A percentile compares a stretch with the other conserved stretches of the same genome.
phyloP scores from a whole-genome alignment of 108 stramenopile species.

The Nitzschia putrida region DNA sequence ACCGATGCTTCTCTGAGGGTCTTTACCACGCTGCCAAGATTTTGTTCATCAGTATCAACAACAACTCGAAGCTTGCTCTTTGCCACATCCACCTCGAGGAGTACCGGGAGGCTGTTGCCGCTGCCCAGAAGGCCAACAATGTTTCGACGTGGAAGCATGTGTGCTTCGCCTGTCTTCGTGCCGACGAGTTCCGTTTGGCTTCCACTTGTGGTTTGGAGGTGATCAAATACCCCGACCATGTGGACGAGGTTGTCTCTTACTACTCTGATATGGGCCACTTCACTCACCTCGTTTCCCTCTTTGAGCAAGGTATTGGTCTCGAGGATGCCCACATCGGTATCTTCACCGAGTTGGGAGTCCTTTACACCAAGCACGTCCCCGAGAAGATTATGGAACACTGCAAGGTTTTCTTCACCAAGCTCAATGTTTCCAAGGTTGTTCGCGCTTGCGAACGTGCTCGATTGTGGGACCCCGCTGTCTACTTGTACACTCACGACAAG shows the following conservation, averaged over 20 bases:
- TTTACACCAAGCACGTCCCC: slow-evolving; percentile 99
- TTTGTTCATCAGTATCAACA: slow-evolving; percentile 97
- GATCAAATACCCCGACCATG: slow-evolving; percentile 98
- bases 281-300: slow-evolving; percentile 93
- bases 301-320: slow-evolving; percentile 98
- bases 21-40: slow-evolving; percentile 97
- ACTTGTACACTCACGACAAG: slow-evolving; percentile 96
- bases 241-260: slow-evolving; percentile 97
- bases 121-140: slow-evolving; percentile 97
- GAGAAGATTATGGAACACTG: slow-evolving; percentile 99
- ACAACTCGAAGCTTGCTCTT: slow-evolving; percentile 99
- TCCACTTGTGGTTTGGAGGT: slow-evolving; percentile 96
- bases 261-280: slow-evolving; percentile 97
- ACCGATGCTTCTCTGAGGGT: slow-evolving; percentile 95
- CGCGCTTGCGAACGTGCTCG: slow-evolving; percentile 97
- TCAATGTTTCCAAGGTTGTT: slow-evolving; percentile 98
- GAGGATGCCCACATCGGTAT: slow-evolving; percentile 99
- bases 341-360: slow-evolving; percentile 98
- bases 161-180: slow-evolving; percentile 94
- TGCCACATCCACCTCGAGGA: slow-evolving; percentile 97
- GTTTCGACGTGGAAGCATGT: slow-evolving; percentile 99
- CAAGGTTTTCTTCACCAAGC: slow-evolving; percentile 97
- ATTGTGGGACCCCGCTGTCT: slow-evolving; percentile 95
- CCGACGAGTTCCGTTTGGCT: slow-evolving; percentile 96
- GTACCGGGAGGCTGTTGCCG: slow-evolving; percentile 98